Percentiles rank a stretch among this genome's conserved stretches.
Conservation (phyloP, 352 stramenopile species). For the Globisporangium perplexum region DNA sequence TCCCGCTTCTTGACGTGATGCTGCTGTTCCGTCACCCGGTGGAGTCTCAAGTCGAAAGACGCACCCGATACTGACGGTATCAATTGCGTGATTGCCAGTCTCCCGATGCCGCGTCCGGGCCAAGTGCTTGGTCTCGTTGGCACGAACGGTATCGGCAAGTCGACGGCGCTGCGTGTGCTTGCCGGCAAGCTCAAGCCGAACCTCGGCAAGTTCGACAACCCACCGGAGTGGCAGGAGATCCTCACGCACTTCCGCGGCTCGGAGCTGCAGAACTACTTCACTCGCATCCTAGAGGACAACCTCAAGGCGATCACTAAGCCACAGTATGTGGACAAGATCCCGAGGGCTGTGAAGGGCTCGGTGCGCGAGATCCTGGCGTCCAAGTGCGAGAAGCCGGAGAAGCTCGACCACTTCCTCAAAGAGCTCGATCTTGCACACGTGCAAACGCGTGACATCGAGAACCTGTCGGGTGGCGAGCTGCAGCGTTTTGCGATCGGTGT, state of each 20-base stretch:
- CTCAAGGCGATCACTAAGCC: conserved; percentile 99
- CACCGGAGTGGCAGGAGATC: conserved; percentile 99
- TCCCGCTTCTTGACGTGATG: too few relatives aligned
- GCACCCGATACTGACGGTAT: background rate
- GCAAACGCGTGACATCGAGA: conserved; percentile 94
- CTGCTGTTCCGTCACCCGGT: too few relatives aligned
- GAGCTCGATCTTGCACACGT: conserved; percentile 97
- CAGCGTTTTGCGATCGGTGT: conserved; percentile 99
- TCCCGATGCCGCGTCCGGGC: conserved; percentile 97
- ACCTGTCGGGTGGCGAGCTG: conserved; percentile 97
- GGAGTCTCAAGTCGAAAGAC: too few relatives aligned
- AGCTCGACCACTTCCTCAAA: conserved; percentile 81
- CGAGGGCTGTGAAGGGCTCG: conserved; percentile 93
- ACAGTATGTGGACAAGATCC: conserved; percentile 99
- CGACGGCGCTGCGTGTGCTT: conserved; percentile 98
- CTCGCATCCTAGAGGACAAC: conserved; percentile 98
- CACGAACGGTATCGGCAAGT: conserved; percentile 99
- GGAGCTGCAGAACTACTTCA: conserved; percentile 99
- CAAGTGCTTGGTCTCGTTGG: conserved; percentile 99
- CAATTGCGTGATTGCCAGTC: conserved; percentile 15
- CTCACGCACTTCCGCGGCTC: conserved; percentile 97
- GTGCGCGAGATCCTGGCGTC: conserved; percentile 92
- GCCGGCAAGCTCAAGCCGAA: conserved; percentile 99
- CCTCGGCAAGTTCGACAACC: conserved; percentile 94
- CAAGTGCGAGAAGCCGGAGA: conserved; percentile 90